Conservation (phyloP, 352 stramenopile genomes). For the Sclerospora graminicola region DNA sequence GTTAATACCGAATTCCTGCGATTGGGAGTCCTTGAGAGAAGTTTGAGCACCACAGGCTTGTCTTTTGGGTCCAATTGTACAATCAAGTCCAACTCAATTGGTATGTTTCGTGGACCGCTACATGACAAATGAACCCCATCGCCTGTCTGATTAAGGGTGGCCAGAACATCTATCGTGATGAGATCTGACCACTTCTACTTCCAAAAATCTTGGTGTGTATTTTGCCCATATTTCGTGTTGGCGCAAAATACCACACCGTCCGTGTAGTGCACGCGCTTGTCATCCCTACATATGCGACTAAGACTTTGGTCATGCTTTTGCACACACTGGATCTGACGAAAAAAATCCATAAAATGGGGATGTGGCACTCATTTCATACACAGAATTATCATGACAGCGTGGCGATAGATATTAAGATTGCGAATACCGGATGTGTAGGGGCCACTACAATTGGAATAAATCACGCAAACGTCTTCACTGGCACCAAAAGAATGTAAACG, state of each 20-base stretch:
- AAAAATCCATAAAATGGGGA: slow-evolving; percentile 75
- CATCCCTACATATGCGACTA: slow-evolving; percentile 68
- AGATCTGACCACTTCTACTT: slow-evolving; percentile 91
- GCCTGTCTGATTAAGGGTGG: slow-evolving; percentile 36
- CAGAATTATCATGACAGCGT: slow-evolving; percentile 65
- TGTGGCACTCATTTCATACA: slow-evolving; percentile 77
- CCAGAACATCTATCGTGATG: slow-evolving; percentile 84
- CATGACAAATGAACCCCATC: slow-evolving; percentile 60
- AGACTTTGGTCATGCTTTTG: slow-evolving; percentile 70
- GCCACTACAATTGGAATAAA: slow-evolving; percentile 26
- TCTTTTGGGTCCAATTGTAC: slow-evolving; percentile 75
- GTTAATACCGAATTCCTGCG: slow-evolving; percentile 83
- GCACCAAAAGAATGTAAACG: slow-evolving; percentile 7
- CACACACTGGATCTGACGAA: slow-evolving; percentile 71
- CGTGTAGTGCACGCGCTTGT: slow-evolving; percentile 82
- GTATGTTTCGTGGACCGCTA: slow-evolving; percentile 58
- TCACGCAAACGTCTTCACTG: slow-evolving; percentile 1
- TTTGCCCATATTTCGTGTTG: slow-evolving; percentile 72
- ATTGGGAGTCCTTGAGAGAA: slow-evolving; percentile 47
- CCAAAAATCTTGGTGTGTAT: slow-evolving; percentile 83
- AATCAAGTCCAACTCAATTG: slow-evolving; percentile 78
- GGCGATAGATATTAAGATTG: slow-evolving; percentile 45
- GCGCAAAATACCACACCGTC: slow-evolving; percentile 87
- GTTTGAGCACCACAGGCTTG: slow-evolving; percentile 48
- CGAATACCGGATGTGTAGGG: slow-evolving; percentile 59